Percentiles rank a stretch among this genome's conserved stretches.
Conservation (phyloP, 352 stramenopile genomes). For the Globisporangium polare region DNA sequence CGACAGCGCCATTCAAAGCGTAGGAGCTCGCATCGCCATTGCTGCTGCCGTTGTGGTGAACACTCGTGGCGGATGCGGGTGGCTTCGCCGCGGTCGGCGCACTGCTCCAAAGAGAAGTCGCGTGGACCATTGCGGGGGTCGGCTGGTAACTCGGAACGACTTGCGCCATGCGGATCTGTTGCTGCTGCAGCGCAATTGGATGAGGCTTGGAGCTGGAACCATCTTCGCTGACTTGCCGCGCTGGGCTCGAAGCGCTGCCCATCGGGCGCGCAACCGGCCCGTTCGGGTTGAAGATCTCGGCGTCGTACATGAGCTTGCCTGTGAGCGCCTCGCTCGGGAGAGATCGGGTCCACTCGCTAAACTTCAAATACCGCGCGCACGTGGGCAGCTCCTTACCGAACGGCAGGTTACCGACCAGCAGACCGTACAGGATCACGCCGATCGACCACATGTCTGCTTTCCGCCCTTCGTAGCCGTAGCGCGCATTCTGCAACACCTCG, state of each 20-base stretch:
- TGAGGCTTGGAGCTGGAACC: neutral
- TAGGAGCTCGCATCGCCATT: conserved; percentile 11
- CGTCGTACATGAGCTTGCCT: conserved; percentile 61
- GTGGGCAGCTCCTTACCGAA: conserved; percentile 94
- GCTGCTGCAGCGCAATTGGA: conserved; percentile 3
- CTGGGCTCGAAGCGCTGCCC: neutral
- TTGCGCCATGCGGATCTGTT: conserved; percentile 11
- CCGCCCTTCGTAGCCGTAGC: conserved; percentile 88
- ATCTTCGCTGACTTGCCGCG: neutral
- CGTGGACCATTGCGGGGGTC: conserved; percentile 7
- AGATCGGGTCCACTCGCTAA: conserved; percentile 89
- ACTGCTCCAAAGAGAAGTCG: conserved; percentile 14
- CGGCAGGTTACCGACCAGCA: conserved; percentile 91
- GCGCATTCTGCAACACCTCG: conserved; percentile 91
- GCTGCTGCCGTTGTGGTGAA: conserved; percentile 7
- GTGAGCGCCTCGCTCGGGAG: conserved; percentile 58
- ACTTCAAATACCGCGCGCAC: conserved; percentile 94
- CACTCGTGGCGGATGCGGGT: conserved; percentile 8
- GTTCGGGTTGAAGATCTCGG: conserved; percentile 36
- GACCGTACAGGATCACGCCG: conserved; percentile 91
- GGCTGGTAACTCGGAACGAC: conserved; percentile 13
- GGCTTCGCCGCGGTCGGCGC: conserved; percentile 10
- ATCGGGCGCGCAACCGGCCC: neutral
- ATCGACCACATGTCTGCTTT: conserved; percentile 94
- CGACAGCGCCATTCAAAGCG: conserved; percentile 18